Evolutionary conservation across 2,329 filamentous ascomycete genomes (phyloP).

Genomic region (Rhytidhysteron rufulum): DNA sequence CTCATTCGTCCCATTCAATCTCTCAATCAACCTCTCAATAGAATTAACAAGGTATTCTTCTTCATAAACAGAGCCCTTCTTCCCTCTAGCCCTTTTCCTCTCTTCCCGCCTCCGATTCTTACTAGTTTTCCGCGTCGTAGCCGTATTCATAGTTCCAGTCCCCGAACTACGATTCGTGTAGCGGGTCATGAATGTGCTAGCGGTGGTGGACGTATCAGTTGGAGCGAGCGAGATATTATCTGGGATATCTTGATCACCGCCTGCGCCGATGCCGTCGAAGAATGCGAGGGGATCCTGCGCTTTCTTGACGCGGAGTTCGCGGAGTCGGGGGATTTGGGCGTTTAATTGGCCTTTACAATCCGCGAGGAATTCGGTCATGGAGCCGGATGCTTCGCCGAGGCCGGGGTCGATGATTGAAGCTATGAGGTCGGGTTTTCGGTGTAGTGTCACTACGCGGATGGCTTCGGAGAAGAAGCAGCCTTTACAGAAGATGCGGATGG

Average conservation of each 20-base stretch:
- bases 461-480: conserved; percentile 86
- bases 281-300: conserved; percentile 82
- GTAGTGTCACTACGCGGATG: conserved; percentile 68
- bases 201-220: conserved; percentile 74
- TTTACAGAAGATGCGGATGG: conserved; percentile 76
- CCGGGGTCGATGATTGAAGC: conserved; percentile 68
- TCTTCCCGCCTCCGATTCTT: conserved; percentile 90
- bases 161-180: conserved; percentile 79
- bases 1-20: conserved; percentile 67
- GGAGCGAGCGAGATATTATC: conserved; percentile 91
- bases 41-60: conserved; percentile 95
- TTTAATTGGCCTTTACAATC: conserved; percentile 84
- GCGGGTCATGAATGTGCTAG: conserved; percentile 80
- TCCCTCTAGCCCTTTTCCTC: conserved; percentile 87
- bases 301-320: conserved; percentile 77
- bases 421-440: conserved; percentile 60
- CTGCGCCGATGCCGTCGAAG: conserved; percentile 77
- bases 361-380: conserved; percentile 84
- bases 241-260: conserved; percentile 65
- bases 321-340: conserved; percentile 81
- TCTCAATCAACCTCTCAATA: conserved; percentile 75
- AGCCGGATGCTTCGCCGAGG: conserved; percentile 74
- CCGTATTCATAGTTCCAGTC: conserved; percentile 67
- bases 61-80: conserved; percentile 96
- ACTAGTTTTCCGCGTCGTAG: conserved; percentile 72